Base-by-base conservation (phyloP, 2,329 filamentous ascomycete genomes). In the Paramyrothecium sp. region DNA sequence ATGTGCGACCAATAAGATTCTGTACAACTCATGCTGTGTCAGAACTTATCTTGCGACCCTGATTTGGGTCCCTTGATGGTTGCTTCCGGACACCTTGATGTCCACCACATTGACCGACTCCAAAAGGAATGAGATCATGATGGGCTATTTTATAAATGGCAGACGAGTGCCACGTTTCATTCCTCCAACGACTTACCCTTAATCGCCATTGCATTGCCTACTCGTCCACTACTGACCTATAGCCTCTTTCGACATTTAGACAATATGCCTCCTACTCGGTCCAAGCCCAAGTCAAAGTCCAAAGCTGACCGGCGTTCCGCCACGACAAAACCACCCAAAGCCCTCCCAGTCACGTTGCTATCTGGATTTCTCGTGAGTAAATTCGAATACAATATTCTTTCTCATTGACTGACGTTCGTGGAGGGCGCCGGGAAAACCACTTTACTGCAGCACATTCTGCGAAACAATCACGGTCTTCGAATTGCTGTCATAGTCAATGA, bases 401-500 rank as follows among this genome's bases (percentile, higher is more conserved):
- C 5, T 16, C 1, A 38, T 38, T 30, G 2, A 12, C 22, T 30
- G 2, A 12, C 22, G 41, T 44, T 23, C 1, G 8, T 21, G 0
- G 13, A 87, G 85, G 87, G 88, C 12, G 84, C 86, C 50, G 89
- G 89, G 1, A 91, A 91, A 68, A 90, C 88, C 0, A 90, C 89
- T 0, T 78, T 91, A 0, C 78, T 91, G 0, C 83, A 89, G 58
- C 84, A 90, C 58, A 88, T 91, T 53, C 80, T 91, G 5, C 82
- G 82, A 38, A 86, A 83, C 1, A 79, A 89, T 3, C 88, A 91
- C 70, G 86, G 87, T 1, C 76, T 90, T 10, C 80, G 82, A 1
- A 89, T 91, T 57, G 89, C 87, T 1, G 84, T 91, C 16, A 88
- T 91, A 21, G 88, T 91, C 41, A 91, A 91, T 62, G 89, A 91